phyloP scores from a whole-genome alignment of 192 early-diverging fungal species.

The Spizellomyces sp. region DNA sequence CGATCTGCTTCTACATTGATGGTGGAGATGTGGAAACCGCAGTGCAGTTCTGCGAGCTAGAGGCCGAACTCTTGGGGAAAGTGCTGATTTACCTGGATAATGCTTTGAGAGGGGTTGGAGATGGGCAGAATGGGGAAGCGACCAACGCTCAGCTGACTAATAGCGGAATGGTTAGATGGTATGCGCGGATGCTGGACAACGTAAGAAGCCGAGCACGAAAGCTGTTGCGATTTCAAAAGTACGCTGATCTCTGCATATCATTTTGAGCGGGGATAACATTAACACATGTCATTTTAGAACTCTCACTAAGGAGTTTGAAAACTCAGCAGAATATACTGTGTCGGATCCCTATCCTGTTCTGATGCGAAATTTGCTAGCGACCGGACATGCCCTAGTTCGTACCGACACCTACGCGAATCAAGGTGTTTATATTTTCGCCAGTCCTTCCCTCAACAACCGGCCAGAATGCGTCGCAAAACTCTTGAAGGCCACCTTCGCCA shows the following conservation, averaged over 20 bases:
- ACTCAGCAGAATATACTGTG: slow-evolving; percentile 57
- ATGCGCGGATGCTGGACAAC: slow-evolving; percentile 65
- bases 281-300: slow-evolving; percentile 50
- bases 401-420: slow-evolving; percentile 69
- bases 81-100: slow-evolving; percentile 28
- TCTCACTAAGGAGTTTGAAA: slow-evolving; percentile 74
- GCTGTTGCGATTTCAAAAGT: slow-evolving; percentile 59
- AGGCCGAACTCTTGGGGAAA: slow-evolving; percentile 43
- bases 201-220: slow-evolving; percentile 66
- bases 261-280: too few relatives aligned
- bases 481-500: slow-evolving; percentile 53
- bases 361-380: slow-evolving; percentile 63
- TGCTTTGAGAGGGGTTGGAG: slow-evolving; percentile 13
- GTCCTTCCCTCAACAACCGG: slow-evolving; percentile 56
- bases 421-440: slow-evolving; percentile 77
- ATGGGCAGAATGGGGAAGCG: slow-evolving; percentile 3
- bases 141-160: slow-evolving; percentile 17
- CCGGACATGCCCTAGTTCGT: slow-evolving; percentile 75
- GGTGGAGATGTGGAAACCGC: slow-evolving; percentile 76
- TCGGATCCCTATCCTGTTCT: slow-evolving; percentile 51
- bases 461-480: slow-evolving; percentile 53
- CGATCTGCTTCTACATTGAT: slow-evolving; percentile 69
- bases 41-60: slow-evolving; percentile 65
- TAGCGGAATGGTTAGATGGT: slow-evolving; percentile 55
- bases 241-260: slow-evolving; percentile 23